Conservation (phyloP, 495 filamentous ascomycete species). For the Penicillium angulare region DNA sequence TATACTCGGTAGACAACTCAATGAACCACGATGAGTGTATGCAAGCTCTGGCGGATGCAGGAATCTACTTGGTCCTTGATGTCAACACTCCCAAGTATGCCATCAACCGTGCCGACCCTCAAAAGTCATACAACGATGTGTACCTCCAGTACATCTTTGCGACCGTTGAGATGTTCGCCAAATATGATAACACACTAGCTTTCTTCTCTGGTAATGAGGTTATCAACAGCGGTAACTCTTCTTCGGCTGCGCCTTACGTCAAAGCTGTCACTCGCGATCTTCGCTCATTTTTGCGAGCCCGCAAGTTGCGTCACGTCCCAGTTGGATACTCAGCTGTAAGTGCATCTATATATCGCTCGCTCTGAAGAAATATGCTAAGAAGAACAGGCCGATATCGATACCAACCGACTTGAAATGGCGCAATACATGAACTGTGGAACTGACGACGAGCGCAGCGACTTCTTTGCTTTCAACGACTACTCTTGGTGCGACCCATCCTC, state of each 20-base stretch:
- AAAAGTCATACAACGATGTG: slow-evolving; percentile 79
- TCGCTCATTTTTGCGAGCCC: slow-evolving; percentile 74
- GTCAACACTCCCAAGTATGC: slow-evolving; percentile 78
- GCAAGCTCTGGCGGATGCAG: slow-evolving; percentile 73
- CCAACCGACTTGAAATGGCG: slow-evolving; percentile 86
- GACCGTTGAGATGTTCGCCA: slow-evolving; percentile 82
- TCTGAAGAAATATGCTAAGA: not conserved
- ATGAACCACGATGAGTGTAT: slow-evolving; percentile 82
- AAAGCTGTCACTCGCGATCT: slow-evolving; percentile 94
- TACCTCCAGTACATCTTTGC: slow-evolving; percentile 94
- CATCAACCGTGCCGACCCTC: slow-evolving; percentile 75
- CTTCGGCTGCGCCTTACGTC: slow-evolving; percentile 76
- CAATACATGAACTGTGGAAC: slow-evolving; percentile 93
- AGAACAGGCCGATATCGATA: slow-evolving; percentile 60
- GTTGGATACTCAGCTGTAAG: slow-evolving; percentile 81
- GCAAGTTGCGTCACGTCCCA: slow-evolving; percentile 75
- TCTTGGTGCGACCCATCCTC: slow-evolving; percentile 90
- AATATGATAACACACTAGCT: slow-evolving; percentile 85
- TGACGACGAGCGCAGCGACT: slow-evolving; percentile 83
- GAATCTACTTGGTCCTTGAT: slow-evolving; percentile 90
- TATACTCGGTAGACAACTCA: slow-evolving; percentile 92
- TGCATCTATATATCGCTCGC: not conserved
- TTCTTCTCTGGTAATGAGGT: slow-evolving; percentile 99
- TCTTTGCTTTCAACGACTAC: slow-evolving; percentile 98
- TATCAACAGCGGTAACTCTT: slow-evolving; percentile 80